phyloP scores from a whole-genome alignment of 345 rosid genomes.

The Erysimum cheiranthoides region DNA sequence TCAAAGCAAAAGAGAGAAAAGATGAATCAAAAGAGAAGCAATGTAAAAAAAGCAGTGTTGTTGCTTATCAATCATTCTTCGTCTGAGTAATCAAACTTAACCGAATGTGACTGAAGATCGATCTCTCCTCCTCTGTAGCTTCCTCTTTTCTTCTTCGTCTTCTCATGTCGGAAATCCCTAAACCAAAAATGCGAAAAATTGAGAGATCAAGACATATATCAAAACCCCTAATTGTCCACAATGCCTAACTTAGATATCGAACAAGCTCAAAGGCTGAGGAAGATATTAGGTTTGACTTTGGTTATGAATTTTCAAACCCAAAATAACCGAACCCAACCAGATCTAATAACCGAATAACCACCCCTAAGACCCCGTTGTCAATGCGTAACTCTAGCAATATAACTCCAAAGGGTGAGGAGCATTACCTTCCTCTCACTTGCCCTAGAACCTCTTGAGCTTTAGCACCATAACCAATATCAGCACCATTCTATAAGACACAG shows the following conservation, averaged over 20 bases:
- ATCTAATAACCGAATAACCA: background rate
- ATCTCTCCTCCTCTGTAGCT: slow-evolving; percentile 92
- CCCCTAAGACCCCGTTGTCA: background rate
- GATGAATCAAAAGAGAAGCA: slow-evolving; percentile 16
- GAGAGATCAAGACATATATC: background rate
- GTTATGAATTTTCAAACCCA: background rate
- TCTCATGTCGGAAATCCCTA: slow-evolving; percentile 95
- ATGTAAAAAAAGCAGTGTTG: background rate
- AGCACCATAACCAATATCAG: slow-evolving; percentile 88
- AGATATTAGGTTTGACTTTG: background rate
- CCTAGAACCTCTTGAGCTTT: slow-evolving; percentile 95
- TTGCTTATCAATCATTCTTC: slow-evolving; percentile 56
- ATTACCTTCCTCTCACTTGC: slow-evolving; percentile 94
- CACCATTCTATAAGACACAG: slow-evolving; percentile 64
- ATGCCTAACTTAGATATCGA: background rate
- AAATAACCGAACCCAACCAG: background rate
- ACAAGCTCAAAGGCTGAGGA: background rate
- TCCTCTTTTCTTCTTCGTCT: slow-evolving; percentile 98
- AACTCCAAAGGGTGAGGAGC: slow-evolving; percentile 9
- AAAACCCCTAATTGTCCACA: background rate
- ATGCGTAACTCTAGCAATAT: background rate
- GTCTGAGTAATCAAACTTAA: slow-evolving; percentile 87
- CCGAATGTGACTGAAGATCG: slow-evolving; percentile 76
- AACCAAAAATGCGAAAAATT: background rate
- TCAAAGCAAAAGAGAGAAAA: background rate